Evolutionary conservation across 352 stramenopile genomes (phyloP).

Genomic region (Globisporangium takayamanum): DNA sequence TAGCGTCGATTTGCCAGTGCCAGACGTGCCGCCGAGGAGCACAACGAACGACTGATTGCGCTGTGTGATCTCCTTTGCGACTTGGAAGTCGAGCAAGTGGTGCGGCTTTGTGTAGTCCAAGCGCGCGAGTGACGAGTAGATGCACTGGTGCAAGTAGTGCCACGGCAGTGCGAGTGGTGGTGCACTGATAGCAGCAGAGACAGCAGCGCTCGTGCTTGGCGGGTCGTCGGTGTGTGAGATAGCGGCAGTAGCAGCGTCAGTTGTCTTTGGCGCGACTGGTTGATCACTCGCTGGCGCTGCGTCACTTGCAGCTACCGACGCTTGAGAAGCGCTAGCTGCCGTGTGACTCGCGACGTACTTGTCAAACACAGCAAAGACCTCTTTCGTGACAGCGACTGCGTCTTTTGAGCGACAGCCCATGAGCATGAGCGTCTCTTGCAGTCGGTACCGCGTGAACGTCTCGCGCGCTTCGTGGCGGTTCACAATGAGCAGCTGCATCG

Average conservation of each 20-base stretch:
- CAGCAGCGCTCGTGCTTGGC: neutral
- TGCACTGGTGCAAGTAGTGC: constrained; percentile 75
- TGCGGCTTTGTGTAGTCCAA: constrained; percentile 84
- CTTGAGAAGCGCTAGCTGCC: neutral
- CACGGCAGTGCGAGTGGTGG: constrained; percentile 33
- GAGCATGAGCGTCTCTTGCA: constrained; percentile 86
- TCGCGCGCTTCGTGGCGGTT: constrained; percentile 41
- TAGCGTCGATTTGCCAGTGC: constrained; percentile 84
- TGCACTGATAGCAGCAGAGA: no score
- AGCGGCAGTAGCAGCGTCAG: neutral
- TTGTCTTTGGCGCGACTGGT: neutral
- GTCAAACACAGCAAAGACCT: constrained; percentile 58
- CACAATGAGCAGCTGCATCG: constrained; percentile 76
- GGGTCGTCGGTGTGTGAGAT: no score
- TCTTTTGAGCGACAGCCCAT: constrained; percentile 81
- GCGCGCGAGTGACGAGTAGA: constrained; percentile 70
- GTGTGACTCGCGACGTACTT: constrained; percentile 36
- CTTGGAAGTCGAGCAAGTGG: constrained; percentile 77
- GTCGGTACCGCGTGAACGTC: constrained; percentile 72
- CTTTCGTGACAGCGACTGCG: constrained; percentile 55
- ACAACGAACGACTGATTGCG: constrained; percentile 83
- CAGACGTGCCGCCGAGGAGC: constrained; percentile 79
- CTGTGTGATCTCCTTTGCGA: constrained; percentile 84
- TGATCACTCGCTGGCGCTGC: neutral
- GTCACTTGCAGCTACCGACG: neutral